Evolutionary conservation across 139 green algal species (phyloP).

Genomic region (Edaphochlamys debaryana): DNA sequence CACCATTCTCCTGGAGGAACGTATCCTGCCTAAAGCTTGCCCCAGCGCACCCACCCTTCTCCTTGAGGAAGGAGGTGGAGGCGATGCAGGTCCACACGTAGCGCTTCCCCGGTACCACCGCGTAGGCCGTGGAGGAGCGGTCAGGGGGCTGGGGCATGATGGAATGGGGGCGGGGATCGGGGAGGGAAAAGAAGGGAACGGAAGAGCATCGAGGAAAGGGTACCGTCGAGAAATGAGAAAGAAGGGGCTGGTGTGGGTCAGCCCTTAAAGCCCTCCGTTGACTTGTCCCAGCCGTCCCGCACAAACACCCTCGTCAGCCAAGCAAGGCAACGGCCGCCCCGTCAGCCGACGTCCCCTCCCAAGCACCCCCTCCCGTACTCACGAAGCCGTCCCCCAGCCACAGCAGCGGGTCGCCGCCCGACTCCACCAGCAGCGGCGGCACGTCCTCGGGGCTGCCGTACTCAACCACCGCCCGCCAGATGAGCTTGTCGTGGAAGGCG

Average conservation of each 20-base stretch:
- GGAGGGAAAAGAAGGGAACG: too few relatives aligned
- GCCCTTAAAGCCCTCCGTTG: too few relatives aligned
- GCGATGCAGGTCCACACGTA: slow-evolving; percentile 7
- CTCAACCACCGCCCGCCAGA: not conserved
- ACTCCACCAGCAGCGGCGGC: not conserved
- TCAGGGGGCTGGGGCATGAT: not conserved
- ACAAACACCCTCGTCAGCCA: too few relatives aligned
- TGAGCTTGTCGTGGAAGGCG: not conserved
- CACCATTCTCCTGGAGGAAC: too few relatives aligned
- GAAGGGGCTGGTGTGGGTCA: too few relatives aligned
- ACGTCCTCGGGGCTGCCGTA: not conserved
- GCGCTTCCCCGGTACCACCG: not conserved
- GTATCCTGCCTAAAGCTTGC: too few relatives aligned
- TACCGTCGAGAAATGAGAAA: not conserved
- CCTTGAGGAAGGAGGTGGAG: not conserved
- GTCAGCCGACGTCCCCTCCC: too few relatives aligned
- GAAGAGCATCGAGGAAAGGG: too few relatives aligned
- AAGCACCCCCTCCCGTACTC: too few relatives aligned
- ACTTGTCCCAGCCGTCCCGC: too few relatives aligned
- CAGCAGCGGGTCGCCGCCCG: not conserved
- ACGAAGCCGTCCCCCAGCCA: not conserved
- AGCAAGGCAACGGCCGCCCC: too few relatives aligned
- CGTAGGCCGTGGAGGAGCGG: not conserved
- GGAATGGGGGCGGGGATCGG: too few relatives aligned
- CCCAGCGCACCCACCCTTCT: not conserved